A percentile compares a stretch with the other conserved stretches of the same genome.
Conservation (phyloP, 306 rosid species). For the Dalbergia cultrata region DNA sequence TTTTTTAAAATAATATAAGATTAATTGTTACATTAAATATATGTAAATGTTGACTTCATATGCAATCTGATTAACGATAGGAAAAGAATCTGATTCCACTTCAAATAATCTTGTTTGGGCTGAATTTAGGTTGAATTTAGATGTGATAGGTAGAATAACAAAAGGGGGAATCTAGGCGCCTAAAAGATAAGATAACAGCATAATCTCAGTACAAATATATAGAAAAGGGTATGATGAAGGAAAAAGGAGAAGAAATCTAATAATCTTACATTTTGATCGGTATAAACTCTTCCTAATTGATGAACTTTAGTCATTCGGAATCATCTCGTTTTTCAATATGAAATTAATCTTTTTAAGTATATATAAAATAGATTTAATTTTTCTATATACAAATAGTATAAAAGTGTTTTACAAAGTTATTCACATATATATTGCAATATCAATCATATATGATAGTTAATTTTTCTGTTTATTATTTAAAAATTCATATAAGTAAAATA, state of each 20-base stretch:
- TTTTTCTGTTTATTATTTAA: no score
- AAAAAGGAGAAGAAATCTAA: neutral
- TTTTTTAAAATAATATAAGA: no score
- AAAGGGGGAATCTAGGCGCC: neutral
- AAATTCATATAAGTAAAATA: no score
- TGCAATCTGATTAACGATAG: neutral
- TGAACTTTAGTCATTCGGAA: no score
- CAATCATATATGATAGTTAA: no score
- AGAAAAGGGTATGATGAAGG: neutral
- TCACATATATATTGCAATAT: no score
- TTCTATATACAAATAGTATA: no score
- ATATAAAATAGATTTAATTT: no score
- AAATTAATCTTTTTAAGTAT: no score
- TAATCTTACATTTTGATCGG: neutral
- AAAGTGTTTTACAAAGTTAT: no score
- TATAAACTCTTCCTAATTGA: neutral
- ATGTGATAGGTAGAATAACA: neutral
- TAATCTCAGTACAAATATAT: neutral
- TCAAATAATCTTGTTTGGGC: neutral
- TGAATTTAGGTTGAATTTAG: neutral
- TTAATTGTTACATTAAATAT: no score
- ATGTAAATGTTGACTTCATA: neutral
- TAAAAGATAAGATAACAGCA: neutral
- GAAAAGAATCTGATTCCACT: constrained; percentile 16
- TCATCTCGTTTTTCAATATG: no score